Conservation (phyloP, 176 grass and related monocot species). For the Neostapfia colusana region DNA sequence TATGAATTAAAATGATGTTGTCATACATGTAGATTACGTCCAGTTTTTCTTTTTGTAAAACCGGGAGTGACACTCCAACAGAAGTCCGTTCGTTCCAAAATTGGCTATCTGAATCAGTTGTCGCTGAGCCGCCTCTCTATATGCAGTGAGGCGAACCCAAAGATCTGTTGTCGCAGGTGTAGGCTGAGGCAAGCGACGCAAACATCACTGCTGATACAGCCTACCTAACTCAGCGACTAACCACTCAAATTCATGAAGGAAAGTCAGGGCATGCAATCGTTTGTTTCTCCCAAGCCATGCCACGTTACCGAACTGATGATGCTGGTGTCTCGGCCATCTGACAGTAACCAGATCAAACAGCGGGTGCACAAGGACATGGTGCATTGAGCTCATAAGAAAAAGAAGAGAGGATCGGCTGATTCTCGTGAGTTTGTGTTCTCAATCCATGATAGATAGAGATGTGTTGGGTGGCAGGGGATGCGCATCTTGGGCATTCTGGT, state of each 20-base stretch:
- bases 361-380: background rate
- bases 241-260: background rate
- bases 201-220: background rate
- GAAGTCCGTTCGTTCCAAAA: background rate
- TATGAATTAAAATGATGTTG: no score
- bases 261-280: background rate
- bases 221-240: background rate
- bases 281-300: background rate
- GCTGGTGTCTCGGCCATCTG: background rate
- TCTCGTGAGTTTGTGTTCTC: background rate
- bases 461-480: background rate
- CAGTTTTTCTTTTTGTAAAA: no score
- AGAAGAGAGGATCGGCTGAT: background rate
- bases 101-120: background rate
- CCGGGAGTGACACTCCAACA: no score
- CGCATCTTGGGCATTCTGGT: background rate
- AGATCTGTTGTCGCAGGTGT: background rate
- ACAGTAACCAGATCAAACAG: background rate
- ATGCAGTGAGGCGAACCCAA: background rate
- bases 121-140: no score
- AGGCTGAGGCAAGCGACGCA: background rate
- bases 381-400: background rate
- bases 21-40: no score
- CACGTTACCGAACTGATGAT: background rate
- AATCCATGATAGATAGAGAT: background rate